Evolutionary conservation across 169 alveolate genomes (phyloP).

Genomic region (Eimeria tenella): DNA sequence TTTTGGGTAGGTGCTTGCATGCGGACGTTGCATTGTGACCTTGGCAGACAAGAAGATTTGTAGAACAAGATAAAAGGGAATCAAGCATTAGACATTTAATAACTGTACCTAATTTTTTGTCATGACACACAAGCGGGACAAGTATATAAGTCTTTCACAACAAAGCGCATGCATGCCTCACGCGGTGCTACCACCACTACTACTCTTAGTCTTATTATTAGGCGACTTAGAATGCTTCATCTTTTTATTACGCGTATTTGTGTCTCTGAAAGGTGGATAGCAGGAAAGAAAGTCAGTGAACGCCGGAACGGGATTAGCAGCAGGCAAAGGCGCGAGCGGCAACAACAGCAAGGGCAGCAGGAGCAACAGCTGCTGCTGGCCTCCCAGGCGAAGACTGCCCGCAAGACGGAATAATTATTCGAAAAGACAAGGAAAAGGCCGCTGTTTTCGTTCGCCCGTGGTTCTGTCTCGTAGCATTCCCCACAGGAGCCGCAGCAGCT

Average conservation of each 20-base stretch:
- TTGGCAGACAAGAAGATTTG: background rate
- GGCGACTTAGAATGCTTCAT: too few relatives aligned
- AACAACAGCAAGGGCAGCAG: conserved; percentile 12
- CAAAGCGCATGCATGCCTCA: background rate
- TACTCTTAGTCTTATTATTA: too few relatives aligned
- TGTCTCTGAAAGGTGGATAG: background rate
- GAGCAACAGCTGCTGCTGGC: conserved; percentile 35
- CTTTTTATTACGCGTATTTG: too few relatives aligned
- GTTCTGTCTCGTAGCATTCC: background rate
- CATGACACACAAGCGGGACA: background rate
- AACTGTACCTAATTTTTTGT: background rate
- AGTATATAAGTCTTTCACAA: background rate
- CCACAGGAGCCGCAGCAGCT: conserved; percentile 11
- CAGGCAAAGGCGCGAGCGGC: background rate
- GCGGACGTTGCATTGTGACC: too few relatives aligned
- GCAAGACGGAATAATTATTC: background rate
- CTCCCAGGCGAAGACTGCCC: background rate
- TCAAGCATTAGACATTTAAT: background rate
- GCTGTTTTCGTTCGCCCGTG: background rate
- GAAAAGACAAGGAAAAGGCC: background rate
- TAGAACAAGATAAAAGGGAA: background rate
- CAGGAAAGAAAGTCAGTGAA: background rate
- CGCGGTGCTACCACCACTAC: background rate
- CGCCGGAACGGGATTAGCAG: background rate
- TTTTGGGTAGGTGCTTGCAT: too few relatives aligned